These are phyloP conservation scores for Chaetomium strumarium DNA, from an alignment of 2,329 filamentous ascomycete species.

Conservation along the genomic window DNA sequence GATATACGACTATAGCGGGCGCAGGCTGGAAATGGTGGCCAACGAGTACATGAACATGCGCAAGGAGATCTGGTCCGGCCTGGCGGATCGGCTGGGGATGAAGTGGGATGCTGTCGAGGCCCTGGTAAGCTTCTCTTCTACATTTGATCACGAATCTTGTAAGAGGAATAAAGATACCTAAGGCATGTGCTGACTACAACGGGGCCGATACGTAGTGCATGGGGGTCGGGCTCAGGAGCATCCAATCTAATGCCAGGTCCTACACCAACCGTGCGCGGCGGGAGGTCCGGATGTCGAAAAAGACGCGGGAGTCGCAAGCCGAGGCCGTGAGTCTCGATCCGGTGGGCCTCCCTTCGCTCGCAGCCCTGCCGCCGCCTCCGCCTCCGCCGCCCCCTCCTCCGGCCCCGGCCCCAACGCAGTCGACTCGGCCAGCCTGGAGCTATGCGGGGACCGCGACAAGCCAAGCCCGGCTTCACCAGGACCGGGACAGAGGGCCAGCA, in stretches of 20 bases:
- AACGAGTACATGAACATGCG: conserved; percentile 24
- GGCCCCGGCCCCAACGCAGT: not conserved
- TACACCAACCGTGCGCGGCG: conserved; percentile 20
- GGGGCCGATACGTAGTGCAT: conserved; percentile 18
- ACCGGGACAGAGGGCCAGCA: no score
- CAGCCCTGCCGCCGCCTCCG: not conserved
- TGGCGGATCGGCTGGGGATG: conserved; percentile 22
- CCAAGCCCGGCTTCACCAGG: no score
- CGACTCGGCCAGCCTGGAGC: conserved; percentile 3
- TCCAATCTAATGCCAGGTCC: conserved; percentile 21
- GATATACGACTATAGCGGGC: conserved; percentile 17
- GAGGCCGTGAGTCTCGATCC: not conserved
- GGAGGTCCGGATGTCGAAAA: conserved; percentile 14
- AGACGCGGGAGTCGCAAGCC: conserved; percentile 7
- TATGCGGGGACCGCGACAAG: not conserved
- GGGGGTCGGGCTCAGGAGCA: conserved; percentile 15
- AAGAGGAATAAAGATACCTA: not conserved
- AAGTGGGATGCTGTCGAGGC: conserved; percentile 22
- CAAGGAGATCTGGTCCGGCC: conserved; percentile 20
- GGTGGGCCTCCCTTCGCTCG: not conserved
- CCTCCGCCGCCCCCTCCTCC: no score
- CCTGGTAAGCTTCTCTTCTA: conserved; percentile 10
- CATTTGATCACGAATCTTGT: no score
- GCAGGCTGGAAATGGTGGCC: conserved; percentile 17
- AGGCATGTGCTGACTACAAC: not conserved